A percentile compares a stretch with the other conserved stretches of the same genome.
Evolutionary conservation across 805 yeast genomes (phyloP).

Genomic region (Starmerella bombicola): DNA sequence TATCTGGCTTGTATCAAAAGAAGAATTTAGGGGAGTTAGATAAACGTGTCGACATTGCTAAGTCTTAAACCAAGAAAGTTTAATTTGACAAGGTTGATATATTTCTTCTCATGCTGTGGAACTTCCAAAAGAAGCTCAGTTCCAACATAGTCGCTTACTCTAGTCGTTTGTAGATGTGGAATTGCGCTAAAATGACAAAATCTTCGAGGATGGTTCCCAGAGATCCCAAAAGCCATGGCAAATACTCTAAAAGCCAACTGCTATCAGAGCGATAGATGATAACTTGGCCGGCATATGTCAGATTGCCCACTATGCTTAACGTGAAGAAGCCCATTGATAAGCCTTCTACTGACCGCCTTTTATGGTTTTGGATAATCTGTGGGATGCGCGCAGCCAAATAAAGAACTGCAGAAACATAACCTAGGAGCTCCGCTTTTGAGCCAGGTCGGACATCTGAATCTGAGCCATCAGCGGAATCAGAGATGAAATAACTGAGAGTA

Average conservation of each 20-base stretch:
- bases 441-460: slow-evolving; percentile 21
- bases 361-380: slow-evolving; percentile 70
- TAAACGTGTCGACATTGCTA: no score
- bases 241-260: slow-evolving; percentile 46
- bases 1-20: no score
- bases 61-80: no score
- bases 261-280: slow-evolving; percentile 50
- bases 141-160: no score
- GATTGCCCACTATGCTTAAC: slow-evolving; percentile 60
- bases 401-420: slow-evolving; percentile 54
- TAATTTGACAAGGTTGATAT: no score
- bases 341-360: slow-evolving; percentile 70
- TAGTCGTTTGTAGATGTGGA: slow-evolving; percentile 42
- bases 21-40: no score
- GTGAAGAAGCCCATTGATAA: slow-evolving; percentile 70
- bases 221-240: slow-evolving; percentile 70
- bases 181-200: slow-evolving; percentile 50
- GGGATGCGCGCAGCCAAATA: slow-evolving; percentile 72
- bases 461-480: slow-evolving; percentile 23
- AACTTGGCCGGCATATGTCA: slow-evolving; percentile 65
- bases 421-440: slow-evolving; percentile 60
- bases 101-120: no score
- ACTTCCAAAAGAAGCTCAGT: no score
- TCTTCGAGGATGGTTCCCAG: slow-evolving; percentile 69
- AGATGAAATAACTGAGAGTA: slow-evolving; percentile 42